These are phyloP conservation scores for Talaromyces marneffei DNA, from an alignment of 2,329 filamentous ascomycete species.

Conservation along the genomic window DNA sequence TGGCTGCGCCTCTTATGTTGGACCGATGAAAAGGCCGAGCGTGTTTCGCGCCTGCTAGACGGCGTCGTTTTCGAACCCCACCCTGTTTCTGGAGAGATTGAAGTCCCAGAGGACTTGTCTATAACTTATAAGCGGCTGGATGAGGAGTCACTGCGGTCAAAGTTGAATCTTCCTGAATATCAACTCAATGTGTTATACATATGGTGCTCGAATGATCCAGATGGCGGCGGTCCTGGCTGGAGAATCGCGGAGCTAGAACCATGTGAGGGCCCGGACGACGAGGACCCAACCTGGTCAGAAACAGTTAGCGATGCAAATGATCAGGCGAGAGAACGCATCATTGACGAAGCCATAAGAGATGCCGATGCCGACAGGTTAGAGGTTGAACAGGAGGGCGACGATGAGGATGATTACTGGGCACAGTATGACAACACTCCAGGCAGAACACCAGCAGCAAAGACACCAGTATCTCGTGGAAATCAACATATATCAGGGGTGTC, in stretches of 20 bases:
- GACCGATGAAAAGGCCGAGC: constrained; percentile 49
- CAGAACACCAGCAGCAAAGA: constrained; percentile 43
- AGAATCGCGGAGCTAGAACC: constrained; percentile 55
- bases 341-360: constrained; percentile 32
- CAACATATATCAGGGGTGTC: constrained; percentile 34
- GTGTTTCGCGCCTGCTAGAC: constrained; percentile 50
- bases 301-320: constrained; percentile 53
- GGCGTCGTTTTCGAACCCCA: constrained; percentile 56
- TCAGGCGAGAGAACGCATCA: constrained; percentile 31
- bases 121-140: constrained; percentile 56
- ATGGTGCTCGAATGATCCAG: constrained; percentile 55
- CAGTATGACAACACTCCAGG: constrained; percentile 54
- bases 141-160: constrained; percentile 55
- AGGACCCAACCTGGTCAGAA: constrained; percentile 47
- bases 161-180: constrained; percentile 51
- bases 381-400: constrained; percentile 34
- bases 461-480: constrained; percentile 25
- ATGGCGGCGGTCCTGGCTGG: constrained; percentile 49
- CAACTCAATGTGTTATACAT: constrained; percentile 52
- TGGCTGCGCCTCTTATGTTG: constrained; percentile 58
- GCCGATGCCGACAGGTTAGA: constrained; percentile 18
- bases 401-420: constrained; percentile 61
- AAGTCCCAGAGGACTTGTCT: constrained; percentile 52
- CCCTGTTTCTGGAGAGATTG: constrained; percentile 60
- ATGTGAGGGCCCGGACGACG: constrained; percentile 45